phyloP scores from a whole-genome alignment of 2,329 filamentous ascomycete genomes.

The Paecilomyces sp. region DNA sequence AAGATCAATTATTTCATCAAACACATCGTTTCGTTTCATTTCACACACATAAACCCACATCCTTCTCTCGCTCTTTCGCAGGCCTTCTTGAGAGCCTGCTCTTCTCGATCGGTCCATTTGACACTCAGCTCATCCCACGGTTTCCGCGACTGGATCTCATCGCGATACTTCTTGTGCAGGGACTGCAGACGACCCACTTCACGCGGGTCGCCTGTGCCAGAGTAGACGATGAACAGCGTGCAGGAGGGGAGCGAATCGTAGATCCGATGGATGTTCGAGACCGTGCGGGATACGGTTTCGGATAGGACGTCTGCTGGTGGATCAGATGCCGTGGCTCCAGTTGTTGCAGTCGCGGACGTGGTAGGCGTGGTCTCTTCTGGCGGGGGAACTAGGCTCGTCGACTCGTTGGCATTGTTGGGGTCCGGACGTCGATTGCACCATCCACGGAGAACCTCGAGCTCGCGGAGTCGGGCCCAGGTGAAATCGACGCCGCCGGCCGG shows the following conservation, averaged over 20 bases:
- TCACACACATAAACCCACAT: slow-evolving; percentile 53
- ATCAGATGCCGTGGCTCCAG: slow-evolving; percentile 6
- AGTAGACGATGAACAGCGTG: slow-evolving; percentile 57
- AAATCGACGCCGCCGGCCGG: slow-evolving; percentile 52
- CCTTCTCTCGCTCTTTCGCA: slow-evolving; percentile 51
- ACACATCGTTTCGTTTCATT: slow-evolving; percentile 29
- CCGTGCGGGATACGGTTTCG: slow-evolving; percentile 42
- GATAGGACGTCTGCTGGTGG: slow-evolving; percentile 27
- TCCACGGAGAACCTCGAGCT: slow-evolving; percentile 53
- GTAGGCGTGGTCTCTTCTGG: slow-evolving; percentile 18
- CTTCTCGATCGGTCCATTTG: slow-evolving; percentile 59
- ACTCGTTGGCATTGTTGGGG: slow-evolving; percentile 37
- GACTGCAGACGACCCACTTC: slow-evolving; percentile 50
- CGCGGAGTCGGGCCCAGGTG: slow-evolving; percentile 55
- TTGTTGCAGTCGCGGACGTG: slow-evolving; percentile 5
- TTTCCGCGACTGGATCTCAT: slow-evolving; percentile 53
- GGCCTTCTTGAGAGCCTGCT: slow-evolving; percentile 51
- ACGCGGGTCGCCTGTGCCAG: slow-evolving; percentile 56
- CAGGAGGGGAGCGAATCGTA: slow-evolving; percentile 51
- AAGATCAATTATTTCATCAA: background rate
- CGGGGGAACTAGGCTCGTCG: slow-evolving; percentile 18
- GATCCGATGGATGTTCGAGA: slow-evolving; percentile 44
- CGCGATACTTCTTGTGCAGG: slow-evolving; percentile 49
- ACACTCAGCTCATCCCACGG: slow-evolving; percentile 56
- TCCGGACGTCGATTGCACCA: slow-evolving; percentile 50